phyloP scores from a whole-genome alignment of 768 basidiomycete species.

The Holtermanniella nyarrowii region DNA sequence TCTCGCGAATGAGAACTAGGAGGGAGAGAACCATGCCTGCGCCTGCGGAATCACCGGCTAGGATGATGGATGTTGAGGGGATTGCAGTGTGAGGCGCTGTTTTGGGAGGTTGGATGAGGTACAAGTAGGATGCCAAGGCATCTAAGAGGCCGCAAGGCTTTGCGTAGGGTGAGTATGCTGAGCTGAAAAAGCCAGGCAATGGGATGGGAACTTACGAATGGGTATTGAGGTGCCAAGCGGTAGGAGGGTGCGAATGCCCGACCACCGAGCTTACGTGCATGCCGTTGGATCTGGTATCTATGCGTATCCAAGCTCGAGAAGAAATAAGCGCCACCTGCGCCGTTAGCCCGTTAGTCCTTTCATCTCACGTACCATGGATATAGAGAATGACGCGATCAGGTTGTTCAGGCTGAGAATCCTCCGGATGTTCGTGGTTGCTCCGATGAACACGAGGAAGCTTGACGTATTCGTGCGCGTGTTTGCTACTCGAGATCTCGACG shows the following conservation, averaged over 20 bases:
- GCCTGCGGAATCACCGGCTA: slow-evolving; percentile 39
- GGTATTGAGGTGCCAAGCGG: slow-evolving; percentile 37
- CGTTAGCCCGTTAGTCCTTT: background rate
- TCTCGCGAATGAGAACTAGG: slow-evolving; percentile 33
- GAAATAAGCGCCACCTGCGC: slow-evolving; percentile 40
- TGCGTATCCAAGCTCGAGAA: slow-evolving; percentile 42
- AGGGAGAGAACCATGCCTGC: slow-evolving; percentile 35
- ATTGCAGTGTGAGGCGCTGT: slow-evolving; percentile 27
- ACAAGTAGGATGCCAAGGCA: slow-evolving; percentile 34
- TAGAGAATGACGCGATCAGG: slow-evolving; percentile 38
- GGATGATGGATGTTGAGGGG: slow-evolving; percentile 28
- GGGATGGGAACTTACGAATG: slow-evolving; percentile 29
- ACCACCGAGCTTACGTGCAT: slow-evolving; percentile 41
- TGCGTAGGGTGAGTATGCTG: slow-evolving; percentile 4
- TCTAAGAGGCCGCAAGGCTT: slow-evolving; percentile 37
- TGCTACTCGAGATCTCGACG: background rate
- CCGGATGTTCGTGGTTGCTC: background rate
- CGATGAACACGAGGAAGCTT: background rate
- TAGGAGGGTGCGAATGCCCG: slow-evolving; percentile 39
- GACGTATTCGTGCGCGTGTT: background rate
- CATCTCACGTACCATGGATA: slow-evolving; percentile 33
- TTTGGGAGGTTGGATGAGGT: slow-evolving; percentile 34
- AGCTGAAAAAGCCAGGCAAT: no score
- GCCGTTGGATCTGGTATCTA: slow-evolving; percentile 41
- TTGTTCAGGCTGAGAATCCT: slow-evolving; percentile 4